A percentile compares a stretch with the other conserved stretches of the same genome.
These are phyloP conservation scores for Cicer cuneatum DNA, from an alignment of 306 rosid species.

Conservation along the genomic window DNA sequence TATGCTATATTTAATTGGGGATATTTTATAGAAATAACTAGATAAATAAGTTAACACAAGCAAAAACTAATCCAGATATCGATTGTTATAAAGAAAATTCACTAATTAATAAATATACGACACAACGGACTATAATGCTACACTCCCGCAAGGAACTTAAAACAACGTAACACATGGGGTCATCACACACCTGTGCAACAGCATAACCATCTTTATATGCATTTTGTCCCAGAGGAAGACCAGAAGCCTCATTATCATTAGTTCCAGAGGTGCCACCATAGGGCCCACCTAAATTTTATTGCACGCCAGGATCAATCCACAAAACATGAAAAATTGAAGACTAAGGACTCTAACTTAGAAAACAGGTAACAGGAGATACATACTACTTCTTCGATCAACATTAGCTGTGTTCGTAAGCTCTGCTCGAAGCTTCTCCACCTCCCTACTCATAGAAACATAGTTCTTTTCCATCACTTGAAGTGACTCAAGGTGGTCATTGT, in stretches of 20 bases:
- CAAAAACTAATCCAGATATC: not conserved
- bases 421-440: conserved; percentile 92
- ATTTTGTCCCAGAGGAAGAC: conserved; percentile 73
- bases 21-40: conserved; percentile 19
- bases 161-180: conserved; percentile 43
- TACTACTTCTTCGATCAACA: conserved; percentile 75
- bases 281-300: conserved; percentile 68
- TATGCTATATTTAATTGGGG: not conserved
- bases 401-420: conserved; percentile 71
- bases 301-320: conserved; percentile 43
- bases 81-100: conserved; percentile 1
- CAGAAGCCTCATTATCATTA: conserved; percentile 76
- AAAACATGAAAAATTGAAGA: conserved; percentile 41
- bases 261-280: conserved; percentile 75
- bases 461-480: conserved; percentile 97
- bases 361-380: conserved; percentile 44
- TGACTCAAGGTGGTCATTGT: conserved; percentile 92
- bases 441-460: conserved; percentile 89
- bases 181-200: conserved; percentile 70
- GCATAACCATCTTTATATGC: conserved; percentile 78
- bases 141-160: conserved; percentile 39
- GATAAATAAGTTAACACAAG: conserved; percentile 18
- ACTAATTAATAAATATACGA: conserved; percentile 5
- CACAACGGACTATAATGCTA: conserved; percentile 28
- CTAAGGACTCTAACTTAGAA: conserved; percentile 33